Evolutionary conservation across 164 flowering plant species (phyloP).

Genomic region (Stephania yunnanensis): DNA sequence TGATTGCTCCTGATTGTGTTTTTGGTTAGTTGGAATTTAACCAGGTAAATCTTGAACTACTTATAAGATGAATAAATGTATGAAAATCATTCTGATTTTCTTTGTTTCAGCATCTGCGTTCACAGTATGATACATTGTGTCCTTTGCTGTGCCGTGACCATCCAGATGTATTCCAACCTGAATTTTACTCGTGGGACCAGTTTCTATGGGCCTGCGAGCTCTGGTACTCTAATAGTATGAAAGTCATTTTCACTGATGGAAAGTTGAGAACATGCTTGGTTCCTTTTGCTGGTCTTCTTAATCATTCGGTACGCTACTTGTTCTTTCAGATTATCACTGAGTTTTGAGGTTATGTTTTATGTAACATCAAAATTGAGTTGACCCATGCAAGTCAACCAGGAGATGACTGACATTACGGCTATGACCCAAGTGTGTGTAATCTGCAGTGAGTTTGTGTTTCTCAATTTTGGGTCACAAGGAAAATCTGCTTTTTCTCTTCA

Average conservation of each 20-base stretch:
- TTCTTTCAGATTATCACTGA: background rate
- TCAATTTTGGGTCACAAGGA: background rate
- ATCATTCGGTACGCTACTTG: slow-evolving; percentile 64
- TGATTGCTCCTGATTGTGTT: background rate
- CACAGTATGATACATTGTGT: slow-evolving; percentile 61
- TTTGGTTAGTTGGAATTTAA: background rate
- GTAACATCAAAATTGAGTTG: background rate
- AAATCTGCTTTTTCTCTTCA: background rate
- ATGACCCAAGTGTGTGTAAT: background rate
- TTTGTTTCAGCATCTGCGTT: slow-evolving; percentile 64
- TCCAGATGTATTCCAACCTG: slow-evolving; percentile 67
- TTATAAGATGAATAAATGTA: background rate
- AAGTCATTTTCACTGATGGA: slow-evolving; percentile 67
- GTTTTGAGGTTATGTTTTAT: background rate
- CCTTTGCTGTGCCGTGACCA: slow-evolving; percentile 46
- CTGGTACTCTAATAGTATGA: slow-evolving; percentile 92
- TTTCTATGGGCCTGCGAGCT: slow-evolving; percentile 96
- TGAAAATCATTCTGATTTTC: background rate
- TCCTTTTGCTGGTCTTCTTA: slow-evolving; percentile 83
- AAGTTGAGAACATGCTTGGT: slow-evolving; percentile 73
- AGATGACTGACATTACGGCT: background rate
- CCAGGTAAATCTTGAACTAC: background rate
- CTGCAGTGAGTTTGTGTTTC: background rate
- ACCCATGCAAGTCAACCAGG: background rate
- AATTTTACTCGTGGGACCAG: slow-evolving; percentile 70